phyloP scores from a whole-genome alignment of 2,329 filamentous ascomycete species.

The Ascochyta rabiei region DNA sequence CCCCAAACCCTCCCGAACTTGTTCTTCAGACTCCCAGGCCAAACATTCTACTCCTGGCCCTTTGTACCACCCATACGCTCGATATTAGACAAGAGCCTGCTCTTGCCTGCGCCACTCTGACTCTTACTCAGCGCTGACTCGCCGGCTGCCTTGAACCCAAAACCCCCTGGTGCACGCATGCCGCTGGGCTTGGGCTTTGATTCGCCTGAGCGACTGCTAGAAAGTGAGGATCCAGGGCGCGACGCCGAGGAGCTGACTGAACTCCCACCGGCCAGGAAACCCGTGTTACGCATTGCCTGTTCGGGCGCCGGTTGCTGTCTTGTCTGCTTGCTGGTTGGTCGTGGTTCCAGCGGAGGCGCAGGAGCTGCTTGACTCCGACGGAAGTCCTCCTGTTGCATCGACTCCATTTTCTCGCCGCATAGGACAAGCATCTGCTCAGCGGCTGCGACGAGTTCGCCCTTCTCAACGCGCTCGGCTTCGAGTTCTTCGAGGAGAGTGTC shows the following conservation, averaged over 20 bases:
- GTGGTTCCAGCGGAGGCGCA: constrained; percentile 6
- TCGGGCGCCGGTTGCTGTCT: constrained; percentile 23
- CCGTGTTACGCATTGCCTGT: constrained; percentile 39
- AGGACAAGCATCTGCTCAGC: constrained; percentile 85
- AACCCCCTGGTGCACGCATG: constrained; percentile 64
- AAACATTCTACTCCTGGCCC: constrained; percentile 28
- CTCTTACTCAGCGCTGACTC: constrained; percentile 39
- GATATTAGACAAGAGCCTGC: constrained; percentile 82
- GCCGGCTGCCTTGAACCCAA: constrained; percentile 39
- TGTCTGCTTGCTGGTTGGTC: constrained; percentile 20
- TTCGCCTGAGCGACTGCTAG: constrained; percentile 33
- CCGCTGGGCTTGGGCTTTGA: constrained; percentile 56
- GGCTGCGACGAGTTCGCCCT: constrained; percentile 79
- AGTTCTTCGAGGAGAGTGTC: constrained; percentile 68
- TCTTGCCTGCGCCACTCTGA: constrained; percentile 55
- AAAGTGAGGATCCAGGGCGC: constrained; percentile 37
- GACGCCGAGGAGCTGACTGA: constrained; percentile 18
- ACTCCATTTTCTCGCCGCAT: constrained; percentile 54
- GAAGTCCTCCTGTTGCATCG: constrained; percentile 51
- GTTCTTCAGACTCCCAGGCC: constrained; percentile 10
- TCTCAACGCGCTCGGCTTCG: constrained; percentile 78
- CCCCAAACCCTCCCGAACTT: constrained; percentile 5
- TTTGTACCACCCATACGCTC: constrained; percentile 76
- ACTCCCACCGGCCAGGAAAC: constrained; percentile 37
- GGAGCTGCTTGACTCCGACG: constrained; percentile 57